Base-by-base conservation (phyloP, 2,329 filamentous ascomycete genomes). In the Xylariaceae sp. region DNA sequence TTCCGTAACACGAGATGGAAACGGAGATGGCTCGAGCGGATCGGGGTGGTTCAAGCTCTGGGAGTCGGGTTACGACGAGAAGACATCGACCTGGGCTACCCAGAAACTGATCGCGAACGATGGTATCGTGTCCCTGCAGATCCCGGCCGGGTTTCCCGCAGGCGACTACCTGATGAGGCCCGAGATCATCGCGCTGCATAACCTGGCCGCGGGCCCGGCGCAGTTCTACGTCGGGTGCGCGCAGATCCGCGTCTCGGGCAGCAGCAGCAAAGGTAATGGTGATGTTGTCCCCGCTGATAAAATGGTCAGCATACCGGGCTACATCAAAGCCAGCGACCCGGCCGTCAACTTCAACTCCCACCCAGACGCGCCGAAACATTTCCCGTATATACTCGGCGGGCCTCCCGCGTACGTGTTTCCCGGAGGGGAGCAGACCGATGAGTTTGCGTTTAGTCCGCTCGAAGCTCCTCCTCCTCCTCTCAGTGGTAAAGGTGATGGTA, bases 81-180 rank as follows among this genome's bases (percentile, higher is more conserved):
- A 47, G 9, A 45, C 54, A 6, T 16, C 40, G 1, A 43, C 31
- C 5, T 52, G 52, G 39, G 57, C 38, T 12, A 50, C 41, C 26
- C 52, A 59, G 1, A 57, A 61, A 41, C 39, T 66, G 36, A 70
- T 73, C 37, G 57, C 60, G 23, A 70, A 71, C 51, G 65, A 64
- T 38, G 64, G 68, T 30, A 61, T 66, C 27, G 71, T 71, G 50
- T 58, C 61, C 14, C 63, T 73, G 31, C 64, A 62, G 31, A 71
- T 78, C 39, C 74, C 74, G 3, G 44, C 56, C 9, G 64, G 65
- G 40, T 64, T 78, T 21, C 66, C 64, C 7, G 54, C 67, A 8
- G 75, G 75, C 26, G 66, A 74, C 48, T 79, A 78, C 50, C 68
- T 78, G 28, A 63, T 77, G 17, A 68, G 74, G 27, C 70, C 74